phyloP scores from a whole-genome alignment of 1,139 yeast genomes.

The Debaryomyces subglobosus region DNA sequence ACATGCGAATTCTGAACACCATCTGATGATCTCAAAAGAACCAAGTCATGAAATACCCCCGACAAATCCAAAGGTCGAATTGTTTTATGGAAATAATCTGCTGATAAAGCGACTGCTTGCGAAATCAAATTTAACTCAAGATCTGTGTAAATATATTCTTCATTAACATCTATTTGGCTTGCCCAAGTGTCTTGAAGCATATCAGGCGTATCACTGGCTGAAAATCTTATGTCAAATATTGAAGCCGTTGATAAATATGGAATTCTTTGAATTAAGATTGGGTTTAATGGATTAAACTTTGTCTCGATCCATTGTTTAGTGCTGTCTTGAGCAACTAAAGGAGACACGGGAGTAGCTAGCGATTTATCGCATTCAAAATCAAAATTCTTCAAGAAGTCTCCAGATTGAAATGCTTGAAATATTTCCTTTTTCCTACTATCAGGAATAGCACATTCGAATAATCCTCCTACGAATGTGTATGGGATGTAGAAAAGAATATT shows the following conservation, averaged over 20 bases:
- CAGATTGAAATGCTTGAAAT: conserved; percentile 19
- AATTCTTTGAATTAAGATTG: conserved; percentile 47
- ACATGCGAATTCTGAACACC: background rate
- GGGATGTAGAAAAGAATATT: conserved; percentile 57
- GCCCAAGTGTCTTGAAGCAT: conserved; percentile 51
- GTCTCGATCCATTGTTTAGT: conserved; percentile 50
- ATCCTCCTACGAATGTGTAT: conserved; percentile 64
- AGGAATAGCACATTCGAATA: conserved; percentile 55
- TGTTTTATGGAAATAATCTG: conserved; percentile 31
- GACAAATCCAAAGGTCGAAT: conserved; percentile 32
- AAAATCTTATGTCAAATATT: conserved; percentile 44
- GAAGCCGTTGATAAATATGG: conserved; percentile 63
- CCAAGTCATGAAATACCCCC: conserved; percentile 1
- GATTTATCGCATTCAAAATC: conserved; percentile 39
- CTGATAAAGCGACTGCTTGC: conserved; percentile 34
- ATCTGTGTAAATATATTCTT: conserved; percentile 46
- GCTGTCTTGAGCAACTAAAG: conserved; percentile 62
- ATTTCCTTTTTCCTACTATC: conserved; percentile 22
- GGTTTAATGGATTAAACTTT: conserved; percentile 23
- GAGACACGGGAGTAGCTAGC: conserved; percentile 52
- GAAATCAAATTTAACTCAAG: conserved; percentile 41
- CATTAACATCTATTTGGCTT: conserved; percentile 50
- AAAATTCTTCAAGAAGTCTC: conserved; percentile 21
- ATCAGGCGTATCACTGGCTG: conserved; percentile 29
- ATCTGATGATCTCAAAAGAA: background rate